Evolutionary conservation across 2,329 filamentous ascomycete species (phyloP).

Genomic region (Fusarium longipes): DNA sequence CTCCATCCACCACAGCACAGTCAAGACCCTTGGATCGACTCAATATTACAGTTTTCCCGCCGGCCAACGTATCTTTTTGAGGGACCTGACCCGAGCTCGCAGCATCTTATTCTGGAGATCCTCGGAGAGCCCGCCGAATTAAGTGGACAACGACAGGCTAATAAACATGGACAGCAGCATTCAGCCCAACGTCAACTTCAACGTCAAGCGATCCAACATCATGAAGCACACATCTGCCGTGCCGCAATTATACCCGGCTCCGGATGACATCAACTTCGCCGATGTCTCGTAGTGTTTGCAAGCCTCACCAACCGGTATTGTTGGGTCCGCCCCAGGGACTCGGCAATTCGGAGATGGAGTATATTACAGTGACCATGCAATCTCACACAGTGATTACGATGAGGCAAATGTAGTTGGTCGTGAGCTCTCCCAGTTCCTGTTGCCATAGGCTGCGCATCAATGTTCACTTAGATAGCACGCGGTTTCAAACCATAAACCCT

Average conservation of each 20-base stretch:
- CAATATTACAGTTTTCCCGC: slow-evolving; percentile 29
- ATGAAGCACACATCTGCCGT: slow-evolving; percentile 10
- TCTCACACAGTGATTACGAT: slow-evolving; percentile 3
- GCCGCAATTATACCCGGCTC: slow-evolving; percentile 21
- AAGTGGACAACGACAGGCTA: neutral
- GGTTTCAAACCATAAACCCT: slow-evolving; percentile 16
- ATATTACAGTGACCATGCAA: neutral
- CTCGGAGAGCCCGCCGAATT: slow-evolving; percentile 21
- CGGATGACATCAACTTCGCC: neutral
- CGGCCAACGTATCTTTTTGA: slow-evolving; percentile 32
- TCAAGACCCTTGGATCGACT: slow-evolving; percentile 25
- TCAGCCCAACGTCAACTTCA: slow-evolving; percentile 15
- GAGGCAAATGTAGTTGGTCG: neutral
- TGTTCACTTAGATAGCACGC: neutral
- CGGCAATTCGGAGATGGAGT: neutral
- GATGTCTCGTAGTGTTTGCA: slow-evolving; percentile 4
- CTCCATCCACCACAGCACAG: slow-evolving; percentile 11
- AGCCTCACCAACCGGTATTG: slow-evolving; percentile 10
- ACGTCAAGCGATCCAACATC: neutral
- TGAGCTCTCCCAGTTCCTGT: slow-evolving; percentile 5
- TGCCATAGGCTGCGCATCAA: slow-evolving; percentile 15
- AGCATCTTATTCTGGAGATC: slow-evolving; percentile 28
- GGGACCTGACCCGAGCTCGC: slow-evolving; percentile 33
- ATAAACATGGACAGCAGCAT: slow-evolving; percentile 2
- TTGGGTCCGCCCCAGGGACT: slow-evolving; percentile 7